Percentiles rank a stretch among this genome's conserved stretches.
Conservation (phyloP, 2,329 filamentous ascomycete species). For the Scytalidium sp. region DNA sequence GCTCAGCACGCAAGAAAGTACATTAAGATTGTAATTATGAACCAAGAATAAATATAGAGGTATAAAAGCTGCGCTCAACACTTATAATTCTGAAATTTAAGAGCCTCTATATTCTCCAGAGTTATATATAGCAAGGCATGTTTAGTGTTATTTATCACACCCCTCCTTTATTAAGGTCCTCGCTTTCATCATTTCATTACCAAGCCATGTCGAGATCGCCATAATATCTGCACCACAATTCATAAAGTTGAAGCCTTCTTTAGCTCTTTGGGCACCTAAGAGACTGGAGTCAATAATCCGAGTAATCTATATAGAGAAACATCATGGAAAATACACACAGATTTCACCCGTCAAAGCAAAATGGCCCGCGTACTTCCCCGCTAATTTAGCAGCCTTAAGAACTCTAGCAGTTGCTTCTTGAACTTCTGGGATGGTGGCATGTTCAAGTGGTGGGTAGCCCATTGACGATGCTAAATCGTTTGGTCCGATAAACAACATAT, state of each 20-base stretch:
- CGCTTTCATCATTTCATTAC: constrained; percentile 28
- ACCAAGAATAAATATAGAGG: constrained; percentile 15
- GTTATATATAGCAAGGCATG: too few relatives aligned
- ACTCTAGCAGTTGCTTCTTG: constrained; percentile 26
- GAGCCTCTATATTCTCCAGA: too few relatives aligned
- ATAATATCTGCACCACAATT: constrained; percentile 35
- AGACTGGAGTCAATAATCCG: not conserved
- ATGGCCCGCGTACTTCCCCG: constrained; percentile 32
- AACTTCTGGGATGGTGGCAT: constrained; percentile 28
- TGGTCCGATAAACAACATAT: constrained; percentile 22
- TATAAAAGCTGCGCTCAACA: too few relatives aligned
- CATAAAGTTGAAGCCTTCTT: constrained; percentile 33
- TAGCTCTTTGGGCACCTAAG: constrained; percentile 12
- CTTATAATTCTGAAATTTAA: too few relatives aligned
- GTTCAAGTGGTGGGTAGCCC: too few relatives aligned
- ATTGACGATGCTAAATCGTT: constrained; percentile 24
- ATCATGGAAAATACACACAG: too few relatives aligned
- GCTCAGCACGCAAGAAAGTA: constrained; percentile 17
- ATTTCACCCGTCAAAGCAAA: constrained; percentile 29
- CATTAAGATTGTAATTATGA: constrained; percentile 23
- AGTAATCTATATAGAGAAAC: not conserved
- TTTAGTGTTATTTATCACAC: too few relatives aligned
- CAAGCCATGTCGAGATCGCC: constrained; percentile 33
- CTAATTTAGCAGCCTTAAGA: constrained; percentile 24
- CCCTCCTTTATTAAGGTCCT: constrained; percentile 12